Percentiles rank a stretch among this genome's conserved stretches.
phyloP scores from a whole-genome alignment of 140 eudicot species.

The Anethum foeniculum region DNA sequence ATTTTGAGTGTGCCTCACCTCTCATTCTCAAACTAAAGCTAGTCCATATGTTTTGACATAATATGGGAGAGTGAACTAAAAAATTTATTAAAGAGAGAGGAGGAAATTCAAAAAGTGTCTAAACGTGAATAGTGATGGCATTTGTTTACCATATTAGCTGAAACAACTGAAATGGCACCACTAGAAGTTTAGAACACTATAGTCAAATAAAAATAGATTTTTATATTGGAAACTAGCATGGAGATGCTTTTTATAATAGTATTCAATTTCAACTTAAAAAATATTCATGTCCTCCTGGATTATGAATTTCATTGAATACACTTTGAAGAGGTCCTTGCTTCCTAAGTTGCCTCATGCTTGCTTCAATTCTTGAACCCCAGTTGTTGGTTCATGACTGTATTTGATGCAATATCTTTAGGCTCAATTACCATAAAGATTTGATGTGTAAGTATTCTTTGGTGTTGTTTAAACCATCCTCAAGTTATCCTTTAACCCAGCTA shows the following conservation, averaged over 20 bases:
- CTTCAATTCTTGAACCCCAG: not conserved
- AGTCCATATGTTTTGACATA: not conserved
- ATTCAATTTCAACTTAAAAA: not conserved
- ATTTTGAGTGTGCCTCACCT: not conserved
- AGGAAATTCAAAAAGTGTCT: not conserved
- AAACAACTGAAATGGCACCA: not conserved
- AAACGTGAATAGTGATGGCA: not conserved
- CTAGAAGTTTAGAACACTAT: not conserved
- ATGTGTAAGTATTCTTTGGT: not conserved
- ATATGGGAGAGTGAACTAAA: not conserved
- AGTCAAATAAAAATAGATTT: not conserved
- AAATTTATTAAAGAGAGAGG: not conserved
- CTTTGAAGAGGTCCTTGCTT: not conserved
- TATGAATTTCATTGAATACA: not conserved
- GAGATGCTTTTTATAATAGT: not conserved
- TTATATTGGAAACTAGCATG: not conserved
- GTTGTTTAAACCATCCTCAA: not conserved
- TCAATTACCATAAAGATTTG: not conserved
- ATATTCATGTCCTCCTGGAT: not conserved
- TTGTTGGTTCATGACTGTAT: not conserved
- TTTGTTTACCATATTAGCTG: not conserved
- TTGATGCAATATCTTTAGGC: not conserved
- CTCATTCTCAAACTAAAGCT: not conserved
- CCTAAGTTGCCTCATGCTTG: not conserved
- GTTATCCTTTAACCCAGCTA: not conserved